Evolutionary conservation across 768 basidiomycete genomes (phyloP), one percentile per base, ranked within the genome.

Genomic region (Tephrocybe sp.): DNA sequence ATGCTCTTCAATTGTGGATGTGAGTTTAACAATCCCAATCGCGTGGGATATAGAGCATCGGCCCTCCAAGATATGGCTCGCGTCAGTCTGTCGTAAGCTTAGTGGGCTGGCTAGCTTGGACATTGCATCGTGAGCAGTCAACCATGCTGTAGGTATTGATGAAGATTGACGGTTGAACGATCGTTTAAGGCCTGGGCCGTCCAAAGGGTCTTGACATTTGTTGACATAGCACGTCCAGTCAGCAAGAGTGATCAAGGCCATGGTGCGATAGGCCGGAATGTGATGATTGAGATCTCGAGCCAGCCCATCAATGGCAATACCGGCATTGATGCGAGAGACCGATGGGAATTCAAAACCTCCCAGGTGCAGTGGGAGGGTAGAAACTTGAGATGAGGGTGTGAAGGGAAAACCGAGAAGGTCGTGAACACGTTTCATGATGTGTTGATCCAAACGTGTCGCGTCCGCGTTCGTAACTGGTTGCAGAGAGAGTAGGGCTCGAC

Each of bases 201-300:
- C 54, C 1, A 61, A 24, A 0, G 60, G 54, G 18, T 36, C 41
- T 1, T 8, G 3, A 9, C 49, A 55, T 5, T 29, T n/a, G 21
- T 57, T 58, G 12, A 48, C 36, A 2, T 42, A 9, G 18, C 59
- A 61, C 0, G 44, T 53, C 59, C 55, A 61, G 29, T 61, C 57
- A 3, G 53, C 44, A 5, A 58, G 36, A 2, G 53, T 61, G 8
- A 61, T 56, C 3, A 10, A 23, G 4, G 52, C 56, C 57, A 60
- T 55, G 1, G 22, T 48, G 0, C 56, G 29, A 19, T 54, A 67
- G 0, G 50, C 42, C 0, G 27, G 19, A 9, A 64, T 58, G 10
- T 60, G 60, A 23, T 64, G 62, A 29, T 65, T 63, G 0, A 65
- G 57, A 27, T 66, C 61, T 0, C 59, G 51, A 3, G n/a, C 18